Percentiles rank a stretch among this genome's conserved stretches.
phyloP scores from a whole-genome alignment of 2,329 filamentous ascomycete species.

The Calycina marina region DNA sequence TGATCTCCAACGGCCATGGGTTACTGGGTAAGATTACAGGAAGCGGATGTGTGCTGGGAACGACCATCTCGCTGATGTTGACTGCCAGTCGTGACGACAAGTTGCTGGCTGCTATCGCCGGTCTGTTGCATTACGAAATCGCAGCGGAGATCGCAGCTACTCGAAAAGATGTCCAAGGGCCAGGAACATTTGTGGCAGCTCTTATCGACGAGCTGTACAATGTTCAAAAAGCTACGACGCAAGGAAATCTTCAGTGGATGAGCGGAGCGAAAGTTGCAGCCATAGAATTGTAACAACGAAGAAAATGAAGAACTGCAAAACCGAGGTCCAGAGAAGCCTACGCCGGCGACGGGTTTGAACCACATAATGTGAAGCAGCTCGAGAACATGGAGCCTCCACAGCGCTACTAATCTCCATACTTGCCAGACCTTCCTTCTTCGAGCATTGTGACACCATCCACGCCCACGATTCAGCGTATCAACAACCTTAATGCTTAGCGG shows the following conservation, averaged over 20 bases:
- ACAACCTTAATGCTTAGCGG: too few species aligned
- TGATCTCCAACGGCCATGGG: conserved; percentile 63
- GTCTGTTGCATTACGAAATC: conserved; percentile 62
- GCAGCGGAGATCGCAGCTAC: conserved; percentile 50
- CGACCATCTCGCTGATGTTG: conserved; percentile 61
- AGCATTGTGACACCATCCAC: too few species aligned
- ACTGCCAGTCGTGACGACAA: conserved; percentile 47
- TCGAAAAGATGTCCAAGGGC: conserved; percentile 53
- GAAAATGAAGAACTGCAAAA: too few species aligned
- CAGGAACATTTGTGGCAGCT: conserved; percentile 73
- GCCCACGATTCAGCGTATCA: too few species aligned
- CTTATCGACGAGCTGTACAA: conserved; percentile 60
- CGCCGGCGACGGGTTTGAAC: too few species aligned
- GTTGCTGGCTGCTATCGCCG: conserved; percentile 60
- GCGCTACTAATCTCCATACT: too few species aligned
- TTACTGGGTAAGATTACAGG: conserved; percentile 59
- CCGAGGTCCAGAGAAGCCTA: too few species aligned
- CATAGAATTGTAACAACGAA: background rate
- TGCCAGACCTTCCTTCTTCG: too few species aligned
- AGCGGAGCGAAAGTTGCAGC: conserved; percentile 34
- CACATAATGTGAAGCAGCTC: too few species aligned
- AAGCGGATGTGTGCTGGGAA: conserved; percentile 75
- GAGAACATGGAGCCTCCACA: too few species aligned
- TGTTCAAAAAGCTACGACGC: conserved; percentile 32
- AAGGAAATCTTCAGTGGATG: conserved; percentile 36